These are phyloP conservation scores for Juglanconis sp. DNA, from an alignment of 2,329 filamentous ascomycete species.

Conservation along the genomic window DNA sequence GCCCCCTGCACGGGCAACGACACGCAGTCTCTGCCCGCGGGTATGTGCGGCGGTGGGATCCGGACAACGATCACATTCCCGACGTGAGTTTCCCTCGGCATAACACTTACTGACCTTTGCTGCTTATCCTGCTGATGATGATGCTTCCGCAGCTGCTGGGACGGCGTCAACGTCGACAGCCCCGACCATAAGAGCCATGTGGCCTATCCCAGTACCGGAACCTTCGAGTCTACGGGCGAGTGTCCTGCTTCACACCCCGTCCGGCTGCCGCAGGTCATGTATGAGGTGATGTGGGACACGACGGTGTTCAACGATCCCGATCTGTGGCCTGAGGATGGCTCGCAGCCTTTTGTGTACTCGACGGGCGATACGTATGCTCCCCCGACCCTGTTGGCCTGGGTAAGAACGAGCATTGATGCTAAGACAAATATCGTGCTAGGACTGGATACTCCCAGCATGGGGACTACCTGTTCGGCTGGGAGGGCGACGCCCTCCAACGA, in stretches of 20 bases:
- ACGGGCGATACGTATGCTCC: slow-evolving; percentile 24
- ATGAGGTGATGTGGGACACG: slow-evolving; percentile 27
- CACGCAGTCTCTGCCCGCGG: slow-evolving; percentile 35
- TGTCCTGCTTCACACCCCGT: slow-evolving; percentile 26
- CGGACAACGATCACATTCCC: slow-evolving; percentile 41
- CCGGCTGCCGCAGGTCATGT: slow-evolving; percentile 26
- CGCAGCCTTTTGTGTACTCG: slow-evolving; percentile 28
- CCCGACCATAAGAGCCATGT: slow-evolving; percentile 41
- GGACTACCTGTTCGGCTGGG: slow-evolving; percentile 38
- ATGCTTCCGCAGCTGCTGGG: slow-evolving; percentile 43
- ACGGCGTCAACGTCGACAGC: slow-evolving; percentile 48
- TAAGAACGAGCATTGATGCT: too few species aligned
- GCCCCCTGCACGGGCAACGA: slow-evolving; percentile 29
- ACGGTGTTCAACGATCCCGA: slow-evolving; percentile 17
- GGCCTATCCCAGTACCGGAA: slow-evolving; percentile 38
- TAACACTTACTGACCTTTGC: too few species aligned
- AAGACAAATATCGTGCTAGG: neutral
- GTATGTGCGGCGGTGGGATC: slow-evolving; percentile 36
- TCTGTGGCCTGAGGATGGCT: slow-evolving; percentile 28
- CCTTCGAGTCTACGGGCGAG: slow-evolving; percentile 17
- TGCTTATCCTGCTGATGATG: too few species aligned
- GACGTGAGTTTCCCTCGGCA: slow-evolving; percentile 23
- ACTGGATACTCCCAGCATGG: slow-evolving; percentile 36
- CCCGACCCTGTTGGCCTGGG: too few species aligned
- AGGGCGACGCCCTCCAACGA: slow-evolving; percentile 28